These are phyloP conservation scores for Suhomyces maxii DNA, from an alignment of 1,139 yeast genomes.

Conservation along the genomic window DNA sequence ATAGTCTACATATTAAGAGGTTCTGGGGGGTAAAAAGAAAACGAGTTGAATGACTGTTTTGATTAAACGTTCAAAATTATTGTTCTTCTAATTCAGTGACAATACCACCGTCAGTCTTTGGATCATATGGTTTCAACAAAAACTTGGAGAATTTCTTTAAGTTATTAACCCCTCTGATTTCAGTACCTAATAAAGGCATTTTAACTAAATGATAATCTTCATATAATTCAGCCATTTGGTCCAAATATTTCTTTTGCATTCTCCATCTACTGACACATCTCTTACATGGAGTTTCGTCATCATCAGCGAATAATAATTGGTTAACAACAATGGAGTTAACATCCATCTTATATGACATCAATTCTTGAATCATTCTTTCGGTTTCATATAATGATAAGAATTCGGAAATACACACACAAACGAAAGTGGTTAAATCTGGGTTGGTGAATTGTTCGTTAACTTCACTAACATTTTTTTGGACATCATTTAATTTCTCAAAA, in stretches of 20 bases:
- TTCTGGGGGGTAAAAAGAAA: no score
- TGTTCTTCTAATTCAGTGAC: constrained; percentile 67
- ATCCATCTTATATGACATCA: constrained; percentile 92
- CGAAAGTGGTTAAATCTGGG: constrained; percentile 93
- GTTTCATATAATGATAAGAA: constrained; percentile 94
- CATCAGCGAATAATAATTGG: constrained; percentile 85
- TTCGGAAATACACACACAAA: constrained; percentile 96
- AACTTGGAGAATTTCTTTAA: constrained; percentile 74
- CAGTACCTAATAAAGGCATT: constrained; percentile 91
- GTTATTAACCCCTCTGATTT: constrained; percentile 88
- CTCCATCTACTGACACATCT: constrained; percentile 92
- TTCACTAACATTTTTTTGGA: constrained; percentile 79
- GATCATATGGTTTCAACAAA: constrained; percentile 69
- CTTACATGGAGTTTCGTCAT: constrained; percentile 66
- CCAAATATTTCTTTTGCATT: constrained; percentile 93
- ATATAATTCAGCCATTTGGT: constrained; percentile 90
- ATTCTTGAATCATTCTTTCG: constrained; percentile 94
- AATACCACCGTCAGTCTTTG: constrained; percentile 56
- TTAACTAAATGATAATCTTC: constrained; percentile 94
- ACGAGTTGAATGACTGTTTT: not conserved
- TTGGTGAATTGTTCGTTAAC: constrained; percentile 94
- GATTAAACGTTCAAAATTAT: constrained; percentile 14
- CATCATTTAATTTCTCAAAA: constrained; percentile 76
- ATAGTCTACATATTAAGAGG: no score
- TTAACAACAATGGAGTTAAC: constrained; percentile 94